These are phyloP conservation scores for Teunomyces aglyptinius DNA, from an alignment of 805 yeast species.

Conservation along the genomic window DNA sequence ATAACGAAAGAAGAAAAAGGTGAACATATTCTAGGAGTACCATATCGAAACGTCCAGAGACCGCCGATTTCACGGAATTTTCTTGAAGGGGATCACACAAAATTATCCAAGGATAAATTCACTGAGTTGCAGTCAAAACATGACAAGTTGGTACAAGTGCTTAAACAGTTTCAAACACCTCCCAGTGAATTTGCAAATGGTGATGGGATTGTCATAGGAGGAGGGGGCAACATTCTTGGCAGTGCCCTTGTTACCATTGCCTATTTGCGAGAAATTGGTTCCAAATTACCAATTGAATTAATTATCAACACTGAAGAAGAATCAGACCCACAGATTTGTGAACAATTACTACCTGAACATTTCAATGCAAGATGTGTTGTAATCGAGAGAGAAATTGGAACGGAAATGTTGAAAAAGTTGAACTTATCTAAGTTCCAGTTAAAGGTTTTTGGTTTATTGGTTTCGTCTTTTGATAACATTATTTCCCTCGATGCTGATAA, in stretches of 20 bases:
- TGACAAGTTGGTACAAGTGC: constrained; percentile 22
- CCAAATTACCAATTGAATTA: constrained; percentile 34
- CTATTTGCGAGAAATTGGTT: constrained; percentile 32
- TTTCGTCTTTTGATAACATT: constrained; percentile 32
- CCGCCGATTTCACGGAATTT: constrained; percentile 13
- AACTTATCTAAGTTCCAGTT: constrained; percentile 23
- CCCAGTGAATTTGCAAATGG: constrained; percentile 26
- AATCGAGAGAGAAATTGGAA: constrained; percentile 25
- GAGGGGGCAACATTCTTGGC: constrained; percentile 25
- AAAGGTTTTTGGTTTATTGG: constrained; percentile 31
- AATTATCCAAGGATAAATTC: constrained; percentile 16
- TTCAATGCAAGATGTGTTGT: constrained; percentile 28
- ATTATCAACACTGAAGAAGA: constrained; percentile 24
- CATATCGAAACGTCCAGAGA: constrained; percentile 11
- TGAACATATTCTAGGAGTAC: constrained; percentile 8
- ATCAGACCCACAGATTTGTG: constrained; percentile 27
- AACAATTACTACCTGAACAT: constrained; percentile 19
- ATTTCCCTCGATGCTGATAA: constrained; percentile 35
- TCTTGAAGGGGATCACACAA: constrained; percentile 12
- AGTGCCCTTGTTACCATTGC: constrained; percentile 28
- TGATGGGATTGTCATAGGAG: constrained; percentile 36
- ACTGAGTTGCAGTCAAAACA: constrained; percentile 24
- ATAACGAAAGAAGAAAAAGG: constrained; percentile 16
- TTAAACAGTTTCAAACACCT: constrained; percentile 25
- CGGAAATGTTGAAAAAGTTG: constrained; percentile 16